Percentiles rank a stretch among this genome's conserved stretches.
These are phyloP conservation scores for Ceratobasidium sp. DNA, from an alignment of 1,284 basidiomycete genomes.

Conservation along the genomic window DNA sequence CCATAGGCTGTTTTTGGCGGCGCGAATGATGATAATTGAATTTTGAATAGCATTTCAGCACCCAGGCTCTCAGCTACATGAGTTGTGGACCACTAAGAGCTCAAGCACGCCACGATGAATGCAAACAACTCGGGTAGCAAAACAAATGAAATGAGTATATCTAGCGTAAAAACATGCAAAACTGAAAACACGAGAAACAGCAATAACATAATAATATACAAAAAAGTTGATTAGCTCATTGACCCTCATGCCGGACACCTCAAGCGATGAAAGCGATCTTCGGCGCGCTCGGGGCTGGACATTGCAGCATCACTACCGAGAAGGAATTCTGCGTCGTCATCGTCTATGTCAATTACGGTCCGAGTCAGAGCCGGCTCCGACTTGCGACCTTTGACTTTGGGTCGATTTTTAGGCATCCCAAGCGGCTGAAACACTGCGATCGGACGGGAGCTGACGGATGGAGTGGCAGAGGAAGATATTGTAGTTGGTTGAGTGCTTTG, in stretches of 20 bases:
- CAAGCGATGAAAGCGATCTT: constrained; percentile 32
- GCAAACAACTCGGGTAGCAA: not conserved
- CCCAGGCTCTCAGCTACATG: too few relatives aligned
- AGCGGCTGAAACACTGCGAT: constrained; percentile 41
- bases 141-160: not conserved
- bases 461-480: constrained; percentile 14
- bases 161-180: not conserved
- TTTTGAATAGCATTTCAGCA: too few relatives aligned
- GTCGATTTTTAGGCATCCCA: constrained; percentile 44
- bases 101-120: too few relatives aligned
- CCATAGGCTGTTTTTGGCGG: constrained; percentile 45
- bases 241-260: constrained; percentile 18
- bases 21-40: constrained; percentile 1
- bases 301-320: constrained; percentile 22
- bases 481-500: constrained; percentile 13
- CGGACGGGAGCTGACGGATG: constrained; percentile 1
- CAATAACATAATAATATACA: constrained; percentile 43
- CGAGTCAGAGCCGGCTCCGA: constrained; percentile 34
- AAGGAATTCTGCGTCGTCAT: constrained; percentile 43
- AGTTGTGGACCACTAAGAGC: not conserved
- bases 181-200: constrained; percentile 21
- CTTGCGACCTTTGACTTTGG: constrained; percentile 42
- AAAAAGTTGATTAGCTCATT: not conserved
- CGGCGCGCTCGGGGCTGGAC: constrained; percentile 38
- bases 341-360: constrained; percentile 34